These are phyloP conservation scores for Podaxis mareebaensis DNA, from an alignment of 768 basidiomycete species.

Conservation along the genomic window DNA sequence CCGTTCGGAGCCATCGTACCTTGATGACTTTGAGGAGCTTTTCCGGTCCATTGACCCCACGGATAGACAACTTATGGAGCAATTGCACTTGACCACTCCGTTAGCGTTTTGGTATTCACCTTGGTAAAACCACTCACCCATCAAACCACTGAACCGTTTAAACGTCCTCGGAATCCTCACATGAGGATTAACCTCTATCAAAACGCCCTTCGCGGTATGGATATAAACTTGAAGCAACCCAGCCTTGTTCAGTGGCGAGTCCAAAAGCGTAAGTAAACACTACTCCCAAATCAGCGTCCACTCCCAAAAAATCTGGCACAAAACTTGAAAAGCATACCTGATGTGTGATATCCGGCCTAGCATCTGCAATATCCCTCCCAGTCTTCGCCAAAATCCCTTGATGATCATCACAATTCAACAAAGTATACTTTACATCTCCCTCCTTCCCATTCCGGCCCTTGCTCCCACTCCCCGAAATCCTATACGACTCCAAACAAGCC, in stretches of 20 bases:
- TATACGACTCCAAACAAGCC: constrained; percentile 95
- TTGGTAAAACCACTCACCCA: constrained; percentile 61
- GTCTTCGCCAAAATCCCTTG: constrained; percentile 98
- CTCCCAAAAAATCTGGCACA: constrained; percentile 4
- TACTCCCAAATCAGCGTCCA: constrained; percentile 29
- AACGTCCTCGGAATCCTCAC: constrained; percentile 98
- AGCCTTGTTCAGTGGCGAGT: constrained; percentile 97
- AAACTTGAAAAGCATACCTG: constrained; percentile 59
- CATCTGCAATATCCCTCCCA: constrained; percentile 96
- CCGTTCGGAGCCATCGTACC: constrained; percentile 39
- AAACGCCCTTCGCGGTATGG: constrained; percentile 92
- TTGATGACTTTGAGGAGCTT: constrained; percentile 97
- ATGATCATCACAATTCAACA: constrained; percentile 98
- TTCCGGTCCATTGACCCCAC: constrained; percentile 95
- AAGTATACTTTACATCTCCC: constrained; percentile 90
- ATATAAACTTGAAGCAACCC: constrained; percentile 97
- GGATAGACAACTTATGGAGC: constrained; percentile 91
- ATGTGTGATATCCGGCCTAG: constrained; percentile 98
- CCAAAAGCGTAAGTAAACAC: constrained; percentile 94
- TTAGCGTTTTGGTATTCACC: background rate
- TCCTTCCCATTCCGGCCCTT: constrained; percentile 57
- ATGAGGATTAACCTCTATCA: constrained; percentile 98
- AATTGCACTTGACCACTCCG: constrained; percentile 73
- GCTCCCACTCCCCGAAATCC: constrained; percentile 66
- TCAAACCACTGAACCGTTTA: constrained; percentile 96